Percentiles rank a stretch among this genome's conserved stretches.
Conservation (phyloP, 1,139 yeast species). For the Diutina neorugosa region DNA sequence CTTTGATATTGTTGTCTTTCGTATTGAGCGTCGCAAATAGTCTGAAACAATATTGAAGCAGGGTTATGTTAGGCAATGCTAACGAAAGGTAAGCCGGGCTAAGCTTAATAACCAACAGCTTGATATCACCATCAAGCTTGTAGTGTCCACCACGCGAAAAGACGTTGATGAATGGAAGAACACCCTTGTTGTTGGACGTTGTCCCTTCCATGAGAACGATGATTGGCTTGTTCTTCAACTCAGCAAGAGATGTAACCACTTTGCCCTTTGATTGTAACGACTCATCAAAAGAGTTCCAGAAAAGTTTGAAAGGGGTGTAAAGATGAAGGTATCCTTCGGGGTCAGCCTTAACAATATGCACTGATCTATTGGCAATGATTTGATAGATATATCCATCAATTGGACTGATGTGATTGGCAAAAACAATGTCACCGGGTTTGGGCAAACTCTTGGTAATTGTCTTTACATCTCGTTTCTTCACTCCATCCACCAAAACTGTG, state of each 20-base stretch:
- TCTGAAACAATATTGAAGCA: neutral
- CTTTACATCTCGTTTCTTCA: neutral
- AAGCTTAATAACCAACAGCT: neutral
- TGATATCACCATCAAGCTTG: neutral
- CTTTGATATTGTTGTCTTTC: neutral
- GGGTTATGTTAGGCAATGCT: neutral
- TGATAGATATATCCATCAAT: neutral
- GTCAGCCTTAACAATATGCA: slow-evolving; percentile 1
- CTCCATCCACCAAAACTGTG: neutral
- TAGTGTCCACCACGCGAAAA: neutral
- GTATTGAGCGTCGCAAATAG: neutral
- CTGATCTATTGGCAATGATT: neutral
- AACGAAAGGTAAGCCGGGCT: neutral
- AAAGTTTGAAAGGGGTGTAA: neutral
- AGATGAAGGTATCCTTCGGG: neutral
- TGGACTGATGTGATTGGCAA: slow-evolving; percentile 1
- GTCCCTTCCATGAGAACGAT: slow-evolving; percentile 58
- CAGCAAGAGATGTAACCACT: neutral
- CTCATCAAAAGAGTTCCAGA: slow-evolving; percentile 1
- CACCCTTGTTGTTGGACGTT: slow-evolving; percentile 50
- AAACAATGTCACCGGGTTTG: slow-evolving; percentile 1
- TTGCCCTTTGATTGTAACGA: neutral
- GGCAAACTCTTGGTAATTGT: neutral
- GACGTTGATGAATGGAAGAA: slow-evolving; percentile 30
- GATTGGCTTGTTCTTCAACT: slow-evolving; percentile 21